Conservation (phyloP, 2,329 filamentous ascomycete species). For the Paecilomyces sp. region DNA sequence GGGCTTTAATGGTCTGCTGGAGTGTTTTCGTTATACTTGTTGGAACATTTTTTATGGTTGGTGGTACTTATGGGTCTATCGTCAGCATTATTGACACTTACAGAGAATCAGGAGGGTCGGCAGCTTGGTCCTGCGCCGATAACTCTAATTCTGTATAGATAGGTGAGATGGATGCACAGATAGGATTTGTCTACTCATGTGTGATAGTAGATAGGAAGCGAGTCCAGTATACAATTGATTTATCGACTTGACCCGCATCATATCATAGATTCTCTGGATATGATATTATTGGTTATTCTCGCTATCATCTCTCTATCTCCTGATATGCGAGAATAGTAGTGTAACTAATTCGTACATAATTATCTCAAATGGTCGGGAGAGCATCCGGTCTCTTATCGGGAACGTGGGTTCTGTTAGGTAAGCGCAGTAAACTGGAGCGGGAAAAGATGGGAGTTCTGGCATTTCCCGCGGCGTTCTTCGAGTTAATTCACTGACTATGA, state of each 20-base stretch:
- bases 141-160: conserved; percentile 26
- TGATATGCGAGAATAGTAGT: no score
- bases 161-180: no score
- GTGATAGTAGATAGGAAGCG: no score
- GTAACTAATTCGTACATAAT: not conserved
- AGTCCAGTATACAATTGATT: no score
- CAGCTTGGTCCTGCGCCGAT: conserved; percentile 38
- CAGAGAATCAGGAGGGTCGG: conserved; percentile 24
- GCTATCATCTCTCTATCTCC: no score
- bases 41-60: conserved; percentile 38
- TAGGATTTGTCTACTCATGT: no score
- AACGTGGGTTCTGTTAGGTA: not conserved
- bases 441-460: not conserved
- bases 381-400: not conserved
- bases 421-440: not conserved
- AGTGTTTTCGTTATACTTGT: conserved; percentile 26
- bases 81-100: conserved; percentile 34
- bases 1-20: not conserved
- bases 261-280: no score
- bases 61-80: conserved; percentile 40
- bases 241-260: no score
- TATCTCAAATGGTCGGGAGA: not conserved
- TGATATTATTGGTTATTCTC: no score
- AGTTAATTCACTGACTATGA: not conserved
- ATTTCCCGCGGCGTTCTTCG: not conserved